Base-by-base conservation (phyloP, 139 green algal species). In the Limnomonas spitsbergensis region DNA sequence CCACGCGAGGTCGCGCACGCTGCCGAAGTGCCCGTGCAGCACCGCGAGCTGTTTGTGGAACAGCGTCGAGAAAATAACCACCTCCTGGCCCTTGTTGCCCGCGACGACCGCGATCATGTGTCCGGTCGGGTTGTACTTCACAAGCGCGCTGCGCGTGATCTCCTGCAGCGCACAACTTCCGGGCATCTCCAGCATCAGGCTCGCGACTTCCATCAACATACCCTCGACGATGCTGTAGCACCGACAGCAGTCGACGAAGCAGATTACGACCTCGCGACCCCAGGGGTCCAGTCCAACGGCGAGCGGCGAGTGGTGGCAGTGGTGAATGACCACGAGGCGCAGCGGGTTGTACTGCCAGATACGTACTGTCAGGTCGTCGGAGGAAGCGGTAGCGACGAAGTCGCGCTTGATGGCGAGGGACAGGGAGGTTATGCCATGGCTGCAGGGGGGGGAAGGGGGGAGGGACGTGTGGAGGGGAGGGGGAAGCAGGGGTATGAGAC, bases 1-100 rank as follows among this genome's bases (percentile, higher is more conserved):
- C 85, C 85, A 89, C 0, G 61, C 36, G 34, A 89, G 61, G 77
- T 89, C 85, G 39, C 47, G 31, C n/a, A 89, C 81, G 26, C 69
- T 39, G 27, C 76, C 67, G 37, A 81, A 85, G 78, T 89, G 85
- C 14, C 82, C 85, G 36, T 66, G 29, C 56, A 88, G 71, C 34
- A 79, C 36, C 14, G 79, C 76, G 36, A 80, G 3, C 76, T 37
- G 61, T 4, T n/a, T 42, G 36, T 73, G 40, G 39, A 75, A 75
- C 29, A 89, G 73, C n/a, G 85, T 84, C 32, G 38, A 66, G 72
- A 82, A 89, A 68, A 89, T 82, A 52, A 80, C 69, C 27, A 89
- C 70, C 4, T 87, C 81, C 0, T 53, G 53, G 4, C 76, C 66
- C 14, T 61, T 75, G 1, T 31, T 38, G 31, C 81, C 81, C 24